Conservation (phyloP, 2,329 filamentous ascomycete genomes). For the Fusarium cicatricum region DNA sequence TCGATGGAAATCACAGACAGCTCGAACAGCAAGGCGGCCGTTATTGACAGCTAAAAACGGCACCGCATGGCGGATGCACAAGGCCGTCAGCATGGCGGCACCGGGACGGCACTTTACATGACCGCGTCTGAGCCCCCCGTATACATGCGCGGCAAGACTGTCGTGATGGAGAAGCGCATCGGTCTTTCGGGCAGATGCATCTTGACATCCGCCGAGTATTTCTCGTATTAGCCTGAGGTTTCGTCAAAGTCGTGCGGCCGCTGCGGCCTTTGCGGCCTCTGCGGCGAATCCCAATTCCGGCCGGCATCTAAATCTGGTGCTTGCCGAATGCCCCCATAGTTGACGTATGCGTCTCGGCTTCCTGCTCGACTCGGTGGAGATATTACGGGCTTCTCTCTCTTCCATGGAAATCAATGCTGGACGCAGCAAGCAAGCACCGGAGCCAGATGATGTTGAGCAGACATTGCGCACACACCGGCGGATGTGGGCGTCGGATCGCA, state of each 20-base stretch:
- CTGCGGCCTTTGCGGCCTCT: too few relatives aligned
- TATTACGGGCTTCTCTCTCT: constrained; percentile 9
- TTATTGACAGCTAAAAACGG: constrained; percentile 28
- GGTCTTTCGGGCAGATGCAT: constrained; percentile 24
- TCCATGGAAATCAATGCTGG: too few relatives aligned
- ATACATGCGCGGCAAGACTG: neutral
- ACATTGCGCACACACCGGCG: constrained; percentile 20
- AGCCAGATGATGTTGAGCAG: constrained; percentile 12
- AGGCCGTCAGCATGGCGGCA: constrained; percentile 1
- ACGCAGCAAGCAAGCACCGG: constrained; percentile 4
- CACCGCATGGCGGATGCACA: constrained; percentile 27
- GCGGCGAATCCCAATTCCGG: constrained; percentile 1
- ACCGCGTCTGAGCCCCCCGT: neutral
- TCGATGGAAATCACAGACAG: too few relatives aligned
- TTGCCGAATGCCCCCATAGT: constrained; percentile 10
- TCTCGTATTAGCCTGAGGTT: constrained; percentile 36
- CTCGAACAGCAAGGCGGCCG: neutral
- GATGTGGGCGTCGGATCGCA: constrained; percentile 18
- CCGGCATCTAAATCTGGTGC: constrained; percentile 21
- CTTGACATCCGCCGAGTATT: constrained; percentile 33
- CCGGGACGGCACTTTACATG: neutral
- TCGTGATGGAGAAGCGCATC: neutral
- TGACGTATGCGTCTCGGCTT: constrained; percentile 8
- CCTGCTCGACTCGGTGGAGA: constrained; percentile 3
- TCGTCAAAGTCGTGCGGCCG: constrained; percentile 26